Evolutionary conservation across 495 filamentous ascomycete species (phyloP).

Genomic region (Trichocladium uniseriatum): DNA sequence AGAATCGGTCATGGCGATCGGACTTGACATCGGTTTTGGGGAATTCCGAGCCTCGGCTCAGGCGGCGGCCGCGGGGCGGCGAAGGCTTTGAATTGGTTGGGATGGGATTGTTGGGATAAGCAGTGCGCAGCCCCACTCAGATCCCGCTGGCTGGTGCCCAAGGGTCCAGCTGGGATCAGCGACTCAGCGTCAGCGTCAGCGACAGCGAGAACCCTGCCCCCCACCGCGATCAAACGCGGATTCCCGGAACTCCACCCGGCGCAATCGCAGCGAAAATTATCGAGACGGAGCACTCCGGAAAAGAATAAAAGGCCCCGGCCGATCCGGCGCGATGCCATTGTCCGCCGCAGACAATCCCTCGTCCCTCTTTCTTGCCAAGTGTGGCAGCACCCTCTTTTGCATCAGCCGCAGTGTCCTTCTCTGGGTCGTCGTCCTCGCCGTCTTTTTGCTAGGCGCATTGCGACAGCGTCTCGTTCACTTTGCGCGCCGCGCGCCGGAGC

Average conservation of each 20-base stretch:
- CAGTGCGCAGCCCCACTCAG: too few species aligned
- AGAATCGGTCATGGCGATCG: too few species aligned
- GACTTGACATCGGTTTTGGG: background rate
- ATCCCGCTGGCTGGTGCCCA: too few species aligned
- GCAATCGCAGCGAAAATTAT: too few species aligned
- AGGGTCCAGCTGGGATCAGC: too few species aligned
- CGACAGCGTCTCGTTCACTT: constrained; percentile 10
- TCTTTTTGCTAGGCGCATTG: constrained; percentile 26
- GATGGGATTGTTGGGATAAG: too few species aligned
- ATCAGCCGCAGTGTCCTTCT: constrained; percentile 29
- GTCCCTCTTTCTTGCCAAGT: constrained; percentile 22
- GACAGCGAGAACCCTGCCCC: too few species aligned
- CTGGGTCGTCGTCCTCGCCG: constrained; percentile 31
- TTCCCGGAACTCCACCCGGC: too few species aligned
- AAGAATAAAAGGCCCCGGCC: background rate
- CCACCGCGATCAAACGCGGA: too few species aligned
- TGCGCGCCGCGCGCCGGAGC: background rate
- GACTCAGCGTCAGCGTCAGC: too few species aligned
- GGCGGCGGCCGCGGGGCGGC: background rate
- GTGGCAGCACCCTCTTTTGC: constrained; percentile 32
- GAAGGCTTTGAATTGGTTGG: too few species aligned
- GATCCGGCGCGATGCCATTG: constrained; percentile 11
- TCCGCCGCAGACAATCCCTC: constrained; percentile 2
- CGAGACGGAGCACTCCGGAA: too few species aligned
- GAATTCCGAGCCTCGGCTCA: constrained; percentile 3